Conservation (phyloP, 345 rosid species). For the Salix viminalis region DNA sequence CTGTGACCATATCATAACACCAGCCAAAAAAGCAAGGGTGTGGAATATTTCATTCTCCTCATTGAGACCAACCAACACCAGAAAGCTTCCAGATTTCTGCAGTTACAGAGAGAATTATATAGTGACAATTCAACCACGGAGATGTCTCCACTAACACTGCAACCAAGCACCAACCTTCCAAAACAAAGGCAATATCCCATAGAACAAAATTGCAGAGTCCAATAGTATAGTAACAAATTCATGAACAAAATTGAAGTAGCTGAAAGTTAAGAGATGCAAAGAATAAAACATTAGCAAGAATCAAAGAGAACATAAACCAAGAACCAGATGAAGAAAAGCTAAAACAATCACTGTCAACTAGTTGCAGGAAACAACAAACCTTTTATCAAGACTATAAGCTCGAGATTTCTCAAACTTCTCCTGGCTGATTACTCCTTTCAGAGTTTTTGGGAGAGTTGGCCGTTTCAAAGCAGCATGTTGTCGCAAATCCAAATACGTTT, state of each 20-base stretch:
- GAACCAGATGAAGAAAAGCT: not conserved
- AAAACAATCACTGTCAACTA: conserved; percentile 3
- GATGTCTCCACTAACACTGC: not conserved
- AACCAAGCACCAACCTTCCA: conserved; percentile 68
- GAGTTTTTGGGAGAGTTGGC: conserved; percentile 78
- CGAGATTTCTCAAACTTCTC: conserved; percentile 91
- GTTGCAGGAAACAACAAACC: conserved; percentile 38
- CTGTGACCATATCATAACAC: conserved; percentile 95
- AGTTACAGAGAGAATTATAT: conserved; percentile 13
- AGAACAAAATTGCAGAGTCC: conserved; percentile 93
- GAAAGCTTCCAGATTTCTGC: conserved; percentile 75
- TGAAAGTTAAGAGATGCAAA: conserved; percentile 38
- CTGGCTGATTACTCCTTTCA: conserved; percentile 86
- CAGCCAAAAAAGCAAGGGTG: conserved; percentile 89
- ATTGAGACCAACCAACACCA: conserved; percentile 57
- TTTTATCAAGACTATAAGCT: conserved; percentile 94
- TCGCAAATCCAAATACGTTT: conserved; percentile 79
- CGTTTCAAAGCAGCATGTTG: conserved; percentile 79
- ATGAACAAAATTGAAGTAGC: conserved; percentile 84
- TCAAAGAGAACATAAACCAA: not conserved
- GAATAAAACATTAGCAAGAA: not conserved
- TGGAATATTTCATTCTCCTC: conserved; percentile 83
- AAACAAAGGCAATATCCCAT: conserved; percentile 87
- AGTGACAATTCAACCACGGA: conserved; percentile 10
- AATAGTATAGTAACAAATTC: conserved; percentile 78